These are phyloP conservation scores for Scutellaria baicalensis DNA, from an alignment of 257 asterid genomes.

Conservation along the genomic window DNA sequence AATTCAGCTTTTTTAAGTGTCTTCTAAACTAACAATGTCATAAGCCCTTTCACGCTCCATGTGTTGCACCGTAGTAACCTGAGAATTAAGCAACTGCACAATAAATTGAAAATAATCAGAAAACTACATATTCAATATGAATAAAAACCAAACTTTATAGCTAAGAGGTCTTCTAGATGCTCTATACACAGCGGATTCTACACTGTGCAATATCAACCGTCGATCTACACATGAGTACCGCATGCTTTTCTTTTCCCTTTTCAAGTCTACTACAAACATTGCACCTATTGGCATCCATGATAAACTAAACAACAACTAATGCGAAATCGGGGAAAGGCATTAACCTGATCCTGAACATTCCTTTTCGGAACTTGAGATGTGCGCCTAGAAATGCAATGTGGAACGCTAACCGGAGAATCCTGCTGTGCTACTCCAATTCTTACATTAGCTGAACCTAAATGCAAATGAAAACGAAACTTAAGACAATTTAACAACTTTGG, in stretches of 20 bases:
- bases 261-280: too few species aligned
- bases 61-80: conserved; percentile 87
- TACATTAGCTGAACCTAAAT: conserved; percentile 67
- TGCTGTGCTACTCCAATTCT: conserved; percentile 88
- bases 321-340: not conserved
- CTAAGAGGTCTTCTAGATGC: not conserved
- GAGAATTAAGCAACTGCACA: conserved; percentile 81
- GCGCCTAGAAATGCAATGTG: conserved; percentile 87
- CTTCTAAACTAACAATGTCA: conserved; percentile 62
- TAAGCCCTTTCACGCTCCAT: conserved; percentile 96
- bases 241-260: too few species aligned
- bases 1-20: not conserved
- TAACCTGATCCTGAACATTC: conserved; percentile 84
- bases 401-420: conserved; percentile 60
- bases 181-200: not conserved
- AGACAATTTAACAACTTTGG: not conserved
- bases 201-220: too few species aligned
- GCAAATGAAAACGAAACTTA: not conserved
- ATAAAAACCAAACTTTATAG: not conserved
- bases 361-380: conserved; percentile 61
- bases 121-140: not conserved
- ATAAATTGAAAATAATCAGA: not conserved
- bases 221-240: too few species aligned
- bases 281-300: not conserved
- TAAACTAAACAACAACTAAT: not conserved